A percentile compares a stretch with the other conserved stretches of the same genome.
Evolutionary conservation across 2,329 filamentous ascomycete species (phyloP).

Genomic region (Fusarium phyllophilum): DNA sequence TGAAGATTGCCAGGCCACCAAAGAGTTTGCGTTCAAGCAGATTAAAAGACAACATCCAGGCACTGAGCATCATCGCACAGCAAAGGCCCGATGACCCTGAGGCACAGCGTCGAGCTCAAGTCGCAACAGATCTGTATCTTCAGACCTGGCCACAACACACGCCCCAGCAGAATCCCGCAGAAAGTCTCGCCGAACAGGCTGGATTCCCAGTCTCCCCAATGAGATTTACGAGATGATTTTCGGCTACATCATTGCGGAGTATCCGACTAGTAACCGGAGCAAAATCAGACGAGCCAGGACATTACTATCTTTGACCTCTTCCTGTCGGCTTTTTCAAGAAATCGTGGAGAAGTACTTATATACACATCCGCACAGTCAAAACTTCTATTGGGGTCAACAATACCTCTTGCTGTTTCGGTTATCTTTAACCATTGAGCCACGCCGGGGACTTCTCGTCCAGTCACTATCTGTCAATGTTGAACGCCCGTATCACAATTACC

Average conservation of each 20-base stretch:
- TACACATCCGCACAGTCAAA: too few species aligned
- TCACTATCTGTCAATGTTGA: neutral
- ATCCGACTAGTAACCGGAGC: neutral
- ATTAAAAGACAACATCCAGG: neutral
- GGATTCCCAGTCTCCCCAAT: neutral
- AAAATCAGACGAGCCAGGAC: neutral
- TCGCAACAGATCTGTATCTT: constrained; percentile 2
- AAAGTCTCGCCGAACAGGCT: too few species aligned
- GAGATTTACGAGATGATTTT: constrained; percentile 19
- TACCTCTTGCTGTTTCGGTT: neutral
- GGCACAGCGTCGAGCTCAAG: constrained; percentile 8
- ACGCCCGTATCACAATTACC: neutral
- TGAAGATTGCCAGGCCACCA: neutral
- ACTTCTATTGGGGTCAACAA: too few species aligned
- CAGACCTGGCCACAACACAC: neutral
- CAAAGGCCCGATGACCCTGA: constrained; percentile 1
- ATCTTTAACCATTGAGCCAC: neutral
- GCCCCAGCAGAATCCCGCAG: neutral
- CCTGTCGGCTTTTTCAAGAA: neutral
- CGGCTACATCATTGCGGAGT: neutral
- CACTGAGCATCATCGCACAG: neutral
- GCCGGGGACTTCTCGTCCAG: neutral
- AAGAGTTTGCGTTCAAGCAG: neutral
- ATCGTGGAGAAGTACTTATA: neutral
- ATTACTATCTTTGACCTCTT: neutral